A percentile compares a stretch with the other conserved stretches of the same genome.
phyloP scores from a whole-genome alignment of 768 basidiomycete genomes.

The Kwoniella dejecticola region DNA sequence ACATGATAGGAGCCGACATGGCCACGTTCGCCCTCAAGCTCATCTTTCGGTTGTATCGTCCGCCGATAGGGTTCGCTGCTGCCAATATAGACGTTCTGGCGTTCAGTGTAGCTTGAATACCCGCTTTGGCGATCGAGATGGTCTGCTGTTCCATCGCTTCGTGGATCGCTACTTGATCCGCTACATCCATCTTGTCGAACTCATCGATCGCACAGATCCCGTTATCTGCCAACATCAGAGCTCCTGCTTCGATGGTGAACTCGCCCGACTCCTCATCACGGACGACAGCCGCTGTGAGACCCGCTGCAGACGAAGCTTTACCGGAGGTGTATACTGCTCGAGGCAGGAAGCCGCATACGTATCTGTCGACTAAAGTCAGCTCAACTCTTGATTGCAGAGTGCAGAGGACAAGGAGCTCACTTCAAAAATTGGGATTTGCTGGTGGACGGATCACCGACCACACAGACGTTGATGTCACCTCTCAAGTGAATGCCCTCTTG shows the following conservation, averaged over 20 bases:
- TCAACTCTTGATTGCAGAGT: too few species aligned
- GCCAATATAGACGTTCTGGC: constrained; percentile 96
- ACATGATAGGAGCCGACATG: constrained; percentile 99
- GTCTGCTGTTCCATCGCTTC: constrained; percentile 99
- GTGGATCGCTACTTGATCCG: constrained; percentile 98
- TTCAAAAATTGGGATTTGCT: constrained; percentile 99
- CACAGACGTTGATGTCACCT: constrained; percentile 97
- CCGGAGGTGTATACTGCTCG: constrained; percentile 98
- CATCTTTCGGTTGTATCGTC: constrained; percentile 93
- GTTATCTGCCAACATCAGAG: constrained; percentile 98
- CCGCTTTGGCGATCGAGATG: constrained; percentile 97
- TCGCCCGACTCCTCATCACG: constrained; percentile 99
- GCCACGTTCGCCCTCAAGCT: constrained; percentile 86
- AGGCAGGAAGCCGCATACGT: constrained; percentile 95
- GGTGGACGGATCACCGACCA: constrained; percentile 94
- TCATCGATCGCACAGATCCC: constrained; percentile 99
- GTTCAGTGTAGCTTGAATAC: constrained; percentile 97
- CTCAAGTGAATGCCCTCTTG: constrained; percentile 96
- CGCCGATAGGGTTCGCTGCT: constrained; percentile 96
- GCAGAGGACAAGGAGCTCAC: constrained; percentile 59
- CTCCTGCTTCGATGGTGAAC: constrained; percentile 98
- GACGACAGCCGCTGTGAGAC: constrained; percentile 97
- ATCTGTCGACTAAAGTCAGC: constrained; percentile 61
- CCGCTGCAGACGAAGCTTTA: constrained; percentile 98
- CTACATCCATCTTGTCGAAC: constrained; percentile 99